Evolutionary conservation across 2,329 filamentous ascomycete species (phyloP).

Genomic region (Aspergillus vadensis): DNA sequence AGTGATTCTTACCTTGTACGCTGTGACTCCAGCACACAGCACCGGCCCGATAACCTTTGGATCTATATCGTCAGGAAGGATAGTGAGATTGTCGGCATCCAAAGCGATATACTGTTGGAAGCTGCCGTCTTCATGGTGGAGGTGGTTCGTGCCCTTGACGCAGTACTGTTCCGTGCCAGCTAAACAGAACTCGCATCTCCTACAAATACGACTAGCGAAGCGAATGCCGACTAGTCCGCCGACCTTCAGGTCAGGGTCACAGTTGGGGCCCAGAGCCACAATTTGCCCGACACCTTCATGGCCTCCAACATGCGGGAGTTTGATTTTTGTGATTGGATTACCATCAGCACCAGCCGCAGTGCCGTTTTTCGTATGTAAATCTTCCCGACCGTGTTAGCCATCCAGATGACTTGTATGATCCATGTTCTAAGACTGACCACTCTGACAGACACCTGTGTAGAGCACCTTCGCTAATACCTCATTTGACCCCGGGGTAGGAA

Average conservation of each 20-base stretch:
- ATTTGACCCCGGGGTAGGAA: constrained; percentile 41
- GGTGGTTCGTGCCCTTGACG: constrained; percentile 46
- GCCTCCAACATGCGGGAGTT: constrained; percentile 50
- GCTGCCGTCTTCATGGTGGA: constrained; percentile 51
- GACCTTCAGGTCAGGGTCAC: constrained; percentile 37
- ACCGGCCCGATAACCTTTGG: constrained; percentile 45
- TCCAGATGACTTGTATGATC: not conserved
- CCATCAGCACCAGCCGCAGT: constrained; percentile 43
- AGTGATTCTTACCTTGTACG: constrained; percentile 40
- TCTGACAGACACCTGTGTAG: constrained; percentile 50
- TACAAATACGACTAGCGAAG: constrained; percentile 46
- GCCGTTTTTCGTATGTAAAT: constrained; percentile 45
- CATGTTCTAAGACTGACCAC: constrained; percentile 32
- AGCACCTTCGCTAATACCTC: constrained; percentile 51
- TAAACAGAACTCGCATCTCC: constrained; percentile 49
- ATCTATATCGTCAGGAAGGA: constrained; percentile 48
- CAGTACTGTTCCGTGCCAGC: constrained; percentile 47
- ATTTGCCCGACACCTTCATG: constrained; percentile 51
- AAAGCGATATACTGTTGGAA: constrained; percentile 50
- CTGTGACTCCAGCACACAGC: constrained; percentile 49
- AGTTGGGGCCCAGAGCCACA: constrained; percentile 42
- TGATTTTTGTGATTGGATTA: constrained; percentile 47
- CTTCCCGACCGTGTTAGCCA: constrained; percentile 20
- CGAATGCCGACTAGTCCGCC: constrained; percentile 48
- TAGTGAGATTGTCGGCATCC: constrained; percentile 48